Conservation (phyloP, 352 stramenopile species). For the Plasmopara muralis region DNA sequence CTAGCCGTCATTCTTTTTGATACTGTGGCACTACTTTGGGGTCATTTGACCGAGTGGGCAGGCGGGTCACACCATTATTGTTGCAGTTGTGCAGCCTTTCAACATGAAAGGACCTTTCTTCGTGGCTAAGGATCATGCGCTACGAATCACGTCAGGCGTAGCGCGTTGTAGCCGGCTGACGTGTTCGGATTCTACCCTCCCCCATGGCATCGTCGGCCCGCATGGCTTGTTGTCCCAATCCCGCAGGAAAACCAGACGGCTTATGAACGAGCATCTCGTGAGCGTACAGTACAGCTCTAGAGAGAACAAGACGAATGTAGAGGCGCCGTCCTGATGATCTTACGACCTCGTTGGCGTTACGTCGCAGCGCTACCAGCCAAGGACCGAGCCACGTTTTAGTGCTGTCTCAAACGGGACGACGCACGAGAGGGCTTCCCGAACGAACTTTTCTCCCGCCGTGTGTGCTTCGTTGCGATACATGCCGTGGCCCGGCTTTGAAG, state of each 20-base stretch:
- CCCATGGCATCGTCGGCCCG: not conserved
- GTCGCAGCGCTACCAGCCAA: constrained; percentile 19
- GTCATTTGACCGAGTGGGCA: no score
- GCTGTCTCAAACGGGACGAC: constrained; percentile 23
- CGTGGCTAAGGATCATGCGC: no score
- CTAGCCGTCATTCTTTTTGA: no score
- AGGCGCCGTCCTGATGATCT: constrained; percentile 24
- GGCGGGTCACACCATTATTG: no score
- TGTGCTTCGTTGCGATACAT: constrained; percentile 23
- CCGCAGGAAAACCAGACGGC: not conserved
- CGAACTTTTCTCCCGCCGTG: constrained; percentile 12
- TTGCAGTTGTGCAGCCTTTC: no score
- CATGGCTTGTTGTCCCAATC: not conserved
- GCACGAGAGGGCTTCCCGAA: constrained; percentile 11
- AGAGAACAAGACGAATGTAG: constrained; percentile 13
- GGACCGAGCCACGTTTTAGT: constrained; percentile 1
- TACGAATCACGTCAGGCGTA: no score
- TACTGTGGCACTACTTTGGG: no score
- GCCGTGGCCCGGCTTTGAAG: constrained; percentile 23
- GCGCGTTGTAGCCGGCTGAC: no score
- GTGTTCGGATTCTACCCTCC: not conserved
- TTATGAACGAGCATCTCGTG: not conserved
- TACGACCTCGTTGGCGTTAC: constrained; percentile 16
- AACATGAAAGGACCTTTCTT: no score
- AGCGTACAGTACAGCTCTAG: not conserved